A percentile compares a stretch with the other conserved stretches of the same genome.
Conservation (phyloP, 257 asterid genomes). For the Linderniella brevidens region DNA sequence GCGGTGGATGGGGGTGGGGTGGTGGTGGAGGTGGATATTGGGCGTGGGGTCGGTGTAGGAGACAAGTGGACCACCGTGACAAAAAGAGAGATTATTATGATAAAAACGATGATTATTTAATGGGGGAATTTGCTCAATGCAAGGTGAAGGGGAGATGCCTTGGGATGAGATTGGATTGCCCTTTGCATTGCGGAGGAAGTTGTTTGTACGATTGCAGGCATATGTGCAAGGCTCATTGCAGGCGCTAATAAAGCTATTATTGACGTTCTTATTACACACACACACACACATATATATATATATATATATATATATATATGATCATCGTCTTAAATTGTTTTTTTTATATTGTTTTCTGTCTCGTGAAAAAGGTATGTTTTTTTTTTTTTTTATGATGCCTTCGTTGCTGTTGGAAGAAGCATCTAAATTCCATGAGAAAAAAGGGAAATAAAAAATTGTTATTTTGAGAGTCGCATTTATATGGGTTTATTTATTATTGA, state of each 20-base stretch:
- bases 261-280: no score
- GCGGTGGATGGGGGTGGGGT: constrained; percentile 12
- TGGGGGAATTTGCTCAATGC: constrained; percentile 13
- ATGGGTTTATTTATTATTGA: no score
- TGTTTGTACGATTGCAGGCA: constrained; percentile 11
- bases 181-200: constrained; percentile 11
- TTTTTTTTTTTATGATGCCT: no score
- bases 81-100: not conserved
- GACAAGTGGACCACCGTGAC: not conserved
- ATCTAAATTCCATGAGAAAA: no score
- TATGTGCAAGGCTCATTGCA: constrained; percentile 14
- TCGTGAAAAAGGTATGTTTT: no score
- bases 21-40: constrained; percentile 12
- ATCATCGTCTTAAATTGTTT: no score
- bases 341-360: no score
- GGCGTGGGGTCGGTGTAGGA: constrained; percentile 8
- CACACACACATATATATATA: no score
- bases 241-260: not conserved
- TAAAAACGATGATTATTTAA: constrained; percentile 2
- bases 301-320: no score
- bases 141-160: constrained; percentile 10
- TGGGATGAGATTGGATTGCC: constrained; percentile 14
- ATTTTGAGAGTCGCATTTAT: no score
- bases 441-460: no score
- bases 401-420: no score